Conservation (phyloP, 2,329 filamentous ascomycete species). For the Reticulascus tulasneorum region DNA sequence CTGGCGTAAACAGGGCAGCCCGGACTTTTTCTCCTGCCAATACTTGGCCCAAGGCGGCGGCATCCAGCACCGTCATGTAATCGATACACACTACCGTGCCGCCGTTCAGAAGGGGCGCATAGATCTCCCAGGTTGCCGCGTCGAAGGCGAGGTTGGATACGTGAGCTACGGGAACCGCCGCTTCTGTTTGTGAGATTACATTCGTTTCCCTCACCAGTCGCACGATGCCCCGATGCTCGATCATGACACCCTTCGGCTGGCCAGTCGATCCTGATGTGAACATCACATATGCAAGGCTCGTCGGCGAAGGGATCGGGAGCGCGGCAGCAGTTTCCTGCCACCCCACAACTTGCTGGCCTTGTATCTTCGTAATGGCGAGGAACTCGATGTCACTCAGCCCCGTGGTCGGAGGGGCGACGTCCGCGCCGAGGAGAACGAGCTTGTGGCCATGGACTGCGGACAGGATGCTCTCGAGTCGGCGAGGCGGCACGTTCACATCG, state of each 20-base stretch:
- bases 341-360: too few relatives aligned
- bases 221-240: conserved; percentile 3
- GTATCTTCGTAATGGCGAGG: too few relatives aligned
- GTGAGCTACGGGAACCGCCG: neutral
- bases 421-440: too few relatives aligned
- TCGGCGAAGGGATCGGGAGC: too few relatives aligned
- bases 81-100: conserved; percentile 26
- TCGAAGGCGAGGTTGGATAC: conserved; percentile 36
- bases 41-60: neutral
- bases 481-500: too few relatives aligned
- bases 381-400: too few relatives aligned
- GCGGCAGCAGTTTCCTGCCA: too few relatives aligned
- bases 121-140: conserved; percentile 50
- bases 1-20: neutral
- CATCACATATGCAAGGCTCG: conserved; percentile 4
- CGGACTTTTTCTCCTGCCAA: neutral
- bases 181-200: too few relatives aligned
- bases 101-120: conserved; percentile 47
- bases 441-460: too few relatives aligned
- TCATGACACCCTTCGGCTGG: conserved; percentile 9
- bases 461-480: too few relatives aligned
- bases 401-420: too few relatives aligned
- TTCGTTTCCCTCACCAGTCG: too few relatives aligned
- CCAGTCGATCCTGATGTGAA: conserved; percentile 9
- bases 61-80: conserved; percentile 38